Evolutionary conservation across 768 basidiomycete species (phyloP).

Genomic region (Mycena maculata): DNA sequence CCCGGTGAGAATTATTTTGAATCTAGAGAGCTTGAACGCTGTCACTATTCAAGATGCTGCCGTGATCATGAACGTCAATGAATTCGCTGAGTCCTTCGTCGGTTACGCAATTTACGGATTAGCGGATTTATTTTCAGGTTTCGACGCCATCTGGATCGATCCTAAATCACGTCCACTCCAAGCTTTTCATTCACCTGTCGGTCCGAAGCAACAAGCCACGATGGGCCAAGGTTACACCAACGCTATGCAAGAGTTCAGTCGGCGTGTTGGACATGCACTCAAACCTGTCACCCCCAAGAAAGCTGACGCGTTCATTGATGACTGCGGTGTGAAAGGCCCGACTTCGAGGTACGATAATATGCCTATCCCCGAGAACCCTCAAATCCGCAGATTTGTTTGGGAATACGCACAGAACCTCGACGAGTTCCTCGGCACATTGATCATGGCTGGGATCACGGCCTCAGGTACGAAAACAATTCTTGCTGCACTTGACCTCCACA

Average conservation of each 20-base stretch:
- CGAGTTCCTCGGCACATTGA: constrained; percentile 25
- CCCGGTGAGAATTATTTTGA: constrained; percentile 44
- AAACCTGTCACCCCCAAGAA: neutral
- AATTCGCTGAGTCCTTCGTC: constrained; percentile 35
- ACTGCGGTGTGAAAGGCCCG: constrained; percentile 41
- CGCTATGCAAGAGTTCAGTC: constrained; percentile 13
- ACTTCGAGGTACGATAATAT: constrained; percentile 36
- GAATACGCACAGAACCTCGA: constrained; percentile 36
- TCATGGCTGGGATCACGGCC: constrained; percentile 44
- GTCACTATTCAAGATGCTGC: constrained; percentile 43
- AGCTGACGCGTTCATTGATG: constrained; percentile 36
- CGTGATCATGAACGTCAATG: constrained; percentile 38
- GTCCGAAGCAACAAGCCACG: constrained; percentile 26
- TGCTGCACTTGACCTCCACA: constrained; percentile 33
- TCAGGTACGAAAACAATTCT: constrained; percentile 46
- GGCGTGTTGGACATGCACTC: constrained; percentile 5
- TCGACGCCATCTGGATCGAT: constrained; percentile 4
- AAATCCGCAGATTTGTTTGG: constrained; percentile 45
- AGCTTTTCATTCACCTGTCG: constrained; percentile 24
- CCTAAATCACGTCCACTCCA: constrained; percentile 37
- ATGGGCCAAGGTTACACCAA: constrained; percentile 28
- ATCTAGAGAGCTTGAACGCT: constrained; percentile 48
- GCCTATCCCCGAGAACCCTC: constrained; percentile 37
- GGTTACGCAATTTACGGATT: constrained; percentile 37
- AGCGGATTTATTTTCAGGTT: no score